Percentiles rank a stretch among this genome's conserved stretches.
Conservation (phyloP, 192 early-diverging fungal genomes). For the Backusella tuberculispora region DNA sequence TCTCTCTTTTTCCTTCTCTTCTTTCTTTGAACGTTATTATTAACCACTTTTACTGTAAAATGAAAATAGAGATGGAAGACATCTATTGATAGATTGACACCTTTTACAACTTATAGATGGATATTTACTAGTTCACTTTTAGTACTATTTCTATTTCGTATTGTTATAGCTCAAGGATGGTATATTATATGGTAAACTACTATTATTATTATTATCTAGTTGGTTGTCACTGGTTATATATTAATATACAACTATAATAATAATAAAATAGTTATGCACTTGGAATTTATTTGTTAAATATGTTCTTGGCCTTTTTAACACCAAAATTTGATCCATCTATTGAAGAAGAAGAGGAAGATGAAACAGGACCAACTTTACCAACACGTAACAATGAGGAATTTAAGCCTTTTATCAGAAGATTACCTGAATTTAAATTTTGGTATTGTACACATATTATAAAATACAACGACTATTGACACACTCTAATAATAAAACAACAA, state of each 20-base stretch:
- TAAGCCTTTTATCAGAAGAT: constrained; percentile 90
- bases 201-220: no score
- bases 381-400: constrained; percentile 94
- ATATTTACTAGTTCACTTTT: constrained; percentile 59
- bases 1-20: no score
- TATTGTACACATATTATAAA: constrained; percentile 35
- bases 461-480: background rate
- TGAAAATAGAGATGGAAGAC: constrained; percentile 69
- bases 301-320: constrained; percentile 94
- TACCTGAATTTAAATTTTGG: constrained; percentile 99
- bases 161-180: constrained; percentile 85
- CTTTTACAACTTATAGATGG: constrained; percentile 81
- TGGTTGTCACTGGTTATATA: background rate
- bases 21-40: no score
- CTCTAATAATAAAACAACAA: background rate
- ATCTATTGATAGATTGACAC: constrained; percentile 81
- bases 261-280: constrained; percentile 38
- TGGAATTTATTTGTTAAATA: constrained; percentile 91
- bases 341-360: constrained; percentile 66
- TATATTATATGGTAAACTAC: constrained; percentile 90
- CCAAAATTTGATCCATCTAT: constrained; percentile 95
- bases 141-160: constrained; percentile 73
- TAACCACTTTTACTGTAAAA: background rate
- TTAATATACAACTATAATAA: constrained; percentile 1
- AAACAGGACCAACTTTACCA: constrained; percentile 75